phyloP scores from a whole-genome alignment of 768 basidiomycete species.

The Auricularia auricula-judae region DNA sequence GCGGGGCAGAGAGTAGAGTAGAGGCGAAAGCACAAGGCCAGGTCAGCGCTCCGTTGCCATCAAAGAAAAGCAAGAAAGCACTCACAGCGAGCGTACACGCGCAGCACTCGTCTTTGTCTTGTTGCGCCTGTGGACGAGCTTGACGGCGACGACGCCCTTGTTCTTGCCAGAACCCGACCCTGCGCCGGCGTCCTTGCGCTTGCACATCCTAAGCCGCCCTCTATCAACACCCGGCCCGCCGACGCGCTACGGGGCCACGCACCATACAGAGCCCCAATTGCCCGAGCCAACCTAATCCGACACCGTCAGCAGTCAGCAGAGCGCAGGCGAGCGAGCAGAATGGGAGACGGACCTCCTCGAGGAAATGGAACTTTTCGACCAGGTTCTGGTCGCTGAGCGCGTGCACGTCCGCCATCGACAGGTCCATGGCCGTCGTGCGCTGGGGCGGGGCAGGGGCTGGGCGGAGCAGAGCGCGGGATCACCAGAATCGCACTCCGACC shows the following conservation, averaged over 20 bases:
- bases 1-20: no score
- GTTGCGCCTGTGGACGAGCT: slow-evolving; percentile 71
- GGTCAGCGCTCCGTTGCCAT: no score
- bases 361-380: not conserved
- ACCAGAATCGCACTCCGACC: no score
- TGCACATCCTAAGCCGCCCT: slow-evolving; percentile 45
- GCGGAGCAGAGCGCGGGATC: no score
- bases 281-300: slow-evolving; percentile 66
- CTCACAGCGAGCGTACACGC: slow-evolving; percentile 73
- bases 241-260: not conserved
- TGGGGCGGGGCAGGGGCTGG: no score
- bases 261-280: slow-evolving; percentile 89
- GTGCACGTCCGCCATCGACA: not conserved
- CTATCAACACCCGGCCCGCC: slow-evolving; percentile 15
- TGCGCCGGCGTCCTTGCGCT: slow-evolving; percentile 20
- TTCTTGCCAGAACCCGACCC: slow-evolving; percentile 13
- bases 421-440: not conserved
- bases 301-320: not conserved
- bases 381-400: slow-evolving; percentile 2
- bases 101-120: slow-evolving; percentile 81
- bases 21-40: no score
- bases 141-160: slow-evolving; percentile 63
- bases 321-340: not conserved
- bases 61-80: slow-evolving; percentile 16
- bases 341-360: not conserved